Percentiles rank a stretch among this genome's conserved stretches.
These are phyloP conservation scores for Astrephomene gubernaculifera DNA, from an alignment of 139 green algal genomes.

Conservation along the genomic window DNA sequence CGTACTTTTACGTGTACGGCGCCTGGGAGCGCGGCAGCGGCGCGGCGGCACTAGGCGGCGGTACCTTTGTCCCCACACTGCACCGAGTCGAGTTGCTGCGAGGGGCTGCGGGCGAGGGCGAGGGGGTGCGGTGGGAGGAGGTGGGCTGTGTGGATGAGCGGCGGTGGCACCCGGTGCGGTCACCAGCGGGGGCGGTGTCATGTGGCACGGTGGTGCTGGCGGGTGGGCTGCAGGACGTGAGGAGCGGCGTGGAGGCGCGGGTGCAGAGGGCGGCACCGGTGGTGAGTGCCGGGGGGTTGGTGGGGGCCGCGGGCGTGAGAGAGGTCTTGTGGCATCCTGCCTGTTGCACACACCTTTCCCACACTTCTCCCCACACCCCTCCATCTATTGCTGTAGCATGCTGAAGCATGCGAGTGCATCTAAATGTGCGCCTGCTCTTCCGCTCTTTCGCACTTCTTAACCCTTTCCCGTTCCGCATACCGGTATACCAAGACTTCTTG, in stretches of 20 bases:
- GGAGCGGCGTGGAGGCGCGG: conserved; percentile 27
- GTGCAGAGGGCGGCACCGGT: conserved; percentile 4
- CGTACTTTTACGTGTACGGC: conserved; percentile 42
- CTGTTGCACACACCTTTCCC: too few relatives aligned
- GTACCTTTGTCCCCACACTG: neutral
- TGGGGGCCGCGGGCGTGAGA: neutral
- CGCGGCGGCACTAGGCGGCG: neutral
- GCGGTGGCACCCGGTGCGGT: neutral
- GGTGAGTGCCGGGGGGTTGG: neutral
- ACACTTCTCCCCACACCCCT: too few relatives aligned
- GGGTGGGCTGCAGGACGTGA: conserved; percentile 1
- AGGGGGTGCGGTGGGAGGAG: neutral
- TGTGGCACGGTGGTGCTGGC: neutral
- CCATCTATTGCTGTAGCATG: too few relatives aligned
- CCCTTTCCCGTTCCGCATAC: too few relatives aligned
- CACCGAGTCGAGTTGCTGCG: neutral
- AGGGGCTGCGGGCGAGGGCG: neutral
- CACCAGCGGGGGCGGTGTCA: neutral
- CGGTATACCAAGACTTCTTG: neutral
- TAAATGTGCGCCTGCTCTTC: neutral
- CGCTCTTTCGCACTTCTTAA: too few relatives aligned
- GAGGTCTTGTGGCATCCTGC: too few relatives aligned
- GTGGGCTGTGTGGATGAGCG: neutral
- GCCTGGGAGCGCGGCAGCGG: neutral
- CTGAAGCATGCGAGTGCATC: neutral